Conservation (phyloP, 768 basidiomycete species). For the Serendipita sp. region DNA sequence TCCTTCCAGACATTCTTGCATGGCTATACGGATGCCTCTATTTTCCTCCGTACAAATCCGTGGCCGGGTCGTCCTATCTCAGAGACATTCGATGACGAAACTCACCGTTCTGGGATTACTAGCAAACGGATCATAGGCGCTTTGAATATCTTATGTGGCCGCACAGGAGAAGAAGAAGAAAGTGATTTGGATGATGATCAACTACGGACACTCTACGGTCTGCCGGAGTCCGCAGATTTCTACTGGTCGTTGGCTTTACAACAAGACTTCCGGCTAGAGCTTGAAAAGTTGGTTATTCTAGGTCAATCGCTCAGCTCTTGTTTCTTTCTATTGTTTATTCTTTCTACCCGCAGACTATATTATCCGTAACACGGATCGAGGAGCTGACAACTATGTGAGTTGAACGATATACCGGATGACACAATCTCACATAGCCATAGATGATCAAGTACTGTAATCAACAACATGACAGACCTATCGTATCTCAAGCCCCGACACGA, state of each 20-base stretch:
- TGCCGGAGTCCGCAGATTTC: conserved; percentile 28
- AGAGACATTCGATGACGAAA: conserved; percentile 75
- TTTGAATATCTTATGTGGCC: conserved; percentile 69
- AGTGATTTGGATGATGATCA: conserved; percentile 37
- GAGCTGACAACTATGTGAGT: conserved; percentile 56
- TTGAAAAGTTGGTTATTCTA: conserved; percentile 85
- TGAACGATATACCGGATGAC: neutral
- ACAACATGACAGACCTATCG: conserved; percentile 57
- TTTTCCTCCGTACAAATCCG: conserved; percentile 70
- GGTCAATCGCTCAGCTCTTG: conserved; percentile 26
- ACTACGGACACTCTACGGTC: conserved; percentile 6
- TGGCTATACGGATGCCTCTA: conserved; percentile 75
- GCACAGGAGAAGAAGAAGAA: conserved; percentile 58
- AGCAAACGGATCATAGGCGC: conserved; percentile 53
- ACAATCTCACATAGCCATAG: conserved; percentile 6
- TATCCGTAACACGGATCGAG: conserved; percentile 85
- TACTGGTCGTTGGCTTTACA: conserved; percentile 71
- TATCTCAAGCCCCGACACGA: conserved; percentile 64
- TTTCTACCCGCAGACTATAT: conserved; percentile 46
- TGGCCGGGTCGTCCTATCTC: conserved; percentile 75
- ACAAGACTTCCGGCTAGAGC: conserved; percentile 67
- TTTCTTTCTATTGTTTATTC: neutral
- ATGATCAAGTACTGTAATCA: conserved; percentile 86
- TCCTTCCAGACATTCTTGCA: conserved; percentile 81
- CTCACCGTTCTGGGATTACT: conserved; percentile 50